Conservation (phyloP, 441 rosid genomes). For the Breynia disticha region DNA sequence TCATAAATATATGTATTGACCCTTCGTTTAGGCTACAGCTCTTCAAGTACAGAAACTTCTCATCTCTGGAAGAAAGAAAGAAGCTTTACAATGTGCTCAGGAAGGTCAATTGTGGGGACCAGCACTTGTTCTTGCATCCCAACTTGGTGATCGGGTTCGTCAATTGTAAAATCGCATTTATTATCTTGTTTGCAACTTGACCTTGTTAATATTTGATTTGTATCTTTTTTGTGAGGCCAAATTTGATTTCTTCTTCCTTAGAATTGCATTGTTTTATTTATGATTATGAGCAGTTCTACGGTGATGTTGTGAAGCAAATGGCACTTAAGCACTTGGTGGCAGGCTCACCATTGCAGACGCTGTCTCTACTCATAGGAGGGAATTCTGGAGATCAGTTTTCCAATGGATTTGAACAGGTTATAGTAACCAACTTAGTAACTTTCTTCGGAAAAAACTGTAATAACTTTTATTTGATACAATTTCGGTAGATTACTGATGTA, state of each 20-base stretch:
- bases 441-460: too few relatives aligned
- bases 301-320: conserved; percentile 92
- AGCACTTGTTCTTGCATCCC: conserved; percentile 93
- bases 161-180: too few relatives aligned
- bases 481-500: too few relatives aligned
- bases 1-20: too few relatives aligned
- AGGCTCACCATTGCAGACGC: conserved; percentile 93
- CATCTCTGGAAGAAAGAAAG: conserved; percentile 82
- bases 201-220: too few relatives aligned
- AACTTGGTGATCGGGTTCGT: conserved; percentile 97
- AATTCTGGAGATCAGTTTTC: too few relatives aligned
- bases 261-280: too few relatives aligned
- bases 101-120: conserved; percentile 99
- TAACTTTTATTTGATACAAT: too few relatives aligned
- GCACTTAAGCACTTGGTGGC: conserved; percentile 81
- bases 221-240: conserved; percentile 16
- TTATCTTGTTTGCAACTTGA: too few relatives aligned
- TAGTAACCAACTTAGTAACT: too few relatives aligned
- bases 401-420: too few relatives aligned
- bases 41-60: conserved; percentile 87
- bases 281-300: conserved; percentile 72
- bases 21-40: conserved; percentile 92
- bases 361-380: conserved; percentile 93
- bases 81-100: conserved; percentile 81
- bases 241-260: too few relatives aligned